phyloP scores from a whole-genome alignment of 176 grass and related monocot species.

The Aegilops tauschii region DNA sequence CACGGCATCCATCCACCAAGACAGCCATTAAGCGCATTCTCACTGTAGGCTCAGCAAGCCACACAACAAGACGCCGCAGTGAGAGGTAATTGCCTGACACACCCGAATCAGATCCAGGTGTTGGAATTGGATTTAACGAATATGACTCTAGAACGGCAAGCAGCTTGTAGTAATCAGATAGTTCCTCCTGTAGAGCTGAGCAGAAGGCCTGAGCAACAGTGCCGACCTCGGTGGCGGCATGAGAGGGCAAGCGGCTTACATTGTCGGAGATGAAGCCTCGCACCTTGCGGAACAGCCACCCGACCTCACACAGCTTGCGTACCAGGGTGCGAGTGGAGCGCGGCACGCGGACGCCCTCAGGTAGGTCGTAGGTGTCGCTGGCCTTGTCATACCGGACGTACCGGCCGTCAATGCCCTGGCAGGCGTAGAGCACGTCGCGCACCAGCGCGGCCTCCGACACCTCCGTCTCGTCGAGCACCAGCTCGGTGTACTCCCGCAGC shows the following conservation, averaged over 20 bases:
- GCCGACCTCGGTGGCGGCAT: slow-evolving; percentile 54
- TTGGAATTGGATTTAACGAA: slow-evolving; percentile 67
- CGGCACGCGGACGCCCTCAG: slow-evolving; percentile 70
- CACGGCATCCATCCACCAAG: slow-evolving; percentile 63
- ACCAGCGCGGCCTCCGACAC: slow-evolving; percentile 81
- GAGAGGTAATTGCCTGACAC: slow-evolving; percentile 82
- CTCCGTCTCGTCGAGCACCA: slow-evolving; percentile 90
- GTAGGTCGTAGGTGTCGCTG: slow-evolving; percentile 69
- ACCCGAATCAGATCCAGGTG: slow-evolving; percentile 69
- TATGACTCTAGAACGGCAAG: slow-evolving; percentile 75
- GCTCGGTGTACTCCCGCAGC: slow-evolving; percentile 81
- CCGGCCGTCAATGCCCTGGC: slow-evolving; percentile 92
- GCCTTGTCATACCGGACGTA: slow-evolving; percentile 67
- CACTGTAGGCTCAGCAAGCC: slow-evolving; percentile 80
- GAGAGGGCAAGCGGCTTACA: slow-evolving; percentile 44
- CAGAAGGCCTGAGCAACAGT: slow-evolving; percentile 86
- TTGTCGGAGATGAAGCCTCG: slow-evolving; percentile 71
- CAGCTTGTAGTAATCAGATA: slow-evolving; percentile 87
- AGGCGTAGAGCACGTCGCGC: slow-evolving; percentile 86
- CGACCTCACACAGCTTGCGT: slow-evolving; percentile 82
- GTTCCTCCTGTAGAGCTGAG: slow-evolving; percentile 83
- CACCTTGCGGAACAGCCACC: slow-evolving; percentile 85
- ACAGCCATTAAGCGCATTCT: slow-evolving; percentile 93
- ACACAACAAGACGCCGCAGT: slow-evolving; percentile 67
- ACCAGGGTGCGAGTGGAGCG: slow-evolving; percentile 84